These are phyloP conservation scores for Zygoascus meyerae DNA, from an alignment of 1,139 yeast genomes.

Conservation along the genomic window DNA sequence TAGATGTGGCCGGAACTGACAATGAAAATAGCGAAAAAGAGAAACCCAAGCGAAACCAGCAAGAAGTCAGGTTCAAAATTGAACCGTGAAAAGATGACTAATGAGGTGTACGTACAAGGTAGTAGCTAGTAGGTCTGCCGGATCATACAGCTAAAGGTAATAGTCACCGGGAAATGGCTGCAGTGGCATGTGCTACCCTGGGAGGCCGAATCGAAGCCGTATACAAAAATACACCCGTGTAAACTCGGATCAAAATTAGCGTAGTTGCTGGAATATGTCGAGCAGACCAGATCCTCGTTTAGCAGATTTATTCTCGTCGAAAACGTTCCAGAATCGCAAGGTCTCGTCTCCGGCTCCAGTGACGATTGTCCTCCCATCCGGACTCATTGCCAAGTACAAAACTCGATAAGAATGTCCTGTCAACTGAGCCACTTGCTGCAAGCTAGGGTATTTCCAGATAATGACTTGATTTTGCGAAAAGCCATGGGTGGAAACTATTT, in stretches of 20 bases:
- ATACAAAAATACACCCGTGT: too few species aligned
- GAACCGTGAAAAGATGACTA: too few species aligned
- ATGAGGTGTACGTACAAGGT: too few species aligned
- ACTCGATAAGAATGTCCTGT: slow-evolving; percentile 96
- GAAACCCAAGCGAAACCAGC: too few species aligned
- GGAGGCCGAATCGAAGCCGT: too few species aligned
- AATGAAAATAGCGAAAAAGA: too few species aligned
- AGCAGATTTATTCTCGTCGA: slow-evolving; percentile 63
- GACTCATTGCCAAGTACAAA: slow-evolving; percentile 82
- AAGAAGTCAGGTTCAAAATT: too few species aligned
- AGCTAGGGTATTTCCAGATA: slow-evolving; percentile 89
- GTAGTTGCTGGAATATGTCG: slow-evolving; percentile 73
- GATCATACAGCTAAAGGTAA: too few species aligned
- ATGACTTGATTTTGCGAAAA: slow-evolving; percentile 86
- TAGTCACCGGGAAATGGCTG: too few species aligned
- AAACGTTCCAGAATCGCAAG: slow-evolving; percentile 85
- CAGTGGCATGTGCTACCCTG: too few species aligned
- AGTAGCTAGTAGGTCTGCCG: too few species aligned
- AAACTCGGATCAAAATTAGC: slow-evolving; percentile 35
- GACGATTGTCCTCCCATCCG: slow-evolving; percentile 96
- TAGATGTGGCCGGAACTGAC: too few species aligned
- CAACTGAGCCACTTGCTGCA: slow-evolving; percentile 89
- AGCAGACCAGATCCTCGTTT: slow-evolving; percentile 50
- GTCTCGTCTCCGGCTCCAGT: slow-evolving; percentile 99
- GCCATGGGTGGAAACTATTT: slow-evolving; percentile 92